phyloP scores from a whole-genome alignment of 495 filamentous ascomycete species.

The Daldinia loculata region DNA sequence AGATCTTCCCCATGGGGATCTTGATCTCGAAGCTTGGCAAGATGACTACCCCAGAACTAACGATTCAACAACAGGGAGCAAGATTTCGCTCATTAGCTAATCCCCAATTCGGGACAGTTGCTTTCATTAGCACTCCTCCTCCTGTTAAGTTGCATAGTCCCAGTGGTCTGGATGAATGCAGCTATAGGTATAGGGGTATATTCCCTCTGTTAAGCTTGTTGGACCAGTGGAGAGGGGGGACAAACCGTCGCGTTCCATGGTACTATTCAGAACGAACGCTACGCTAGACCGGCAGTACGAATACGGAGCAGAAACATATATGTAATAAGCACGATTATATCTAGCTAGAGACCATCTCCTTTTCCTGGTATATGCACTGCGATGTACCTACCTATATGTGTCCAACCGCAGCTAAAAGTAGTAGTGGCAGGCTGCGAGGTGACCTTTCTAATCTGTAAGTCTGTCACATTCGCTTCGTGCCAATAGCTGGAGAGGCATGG shows the following conservation, averaged over 20 bases:
- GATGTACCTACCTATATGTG: slow-evolving; percentile 12
- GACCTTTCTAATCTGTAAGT: slow-evolving; percentile 21
- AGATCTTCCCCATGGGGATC: slow-evolving; percentile 31
- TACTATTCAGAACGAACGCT: neutral
- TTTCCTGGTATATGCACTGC: slow-evolving; percentile 12
- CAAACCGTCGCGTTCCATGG: slow-evolving; percentile 6
- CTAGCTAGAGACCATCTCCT: neutral
- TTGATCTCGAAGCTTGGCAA: slow-evolving; percentile 35
- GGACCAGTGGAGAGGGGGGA: neutral
- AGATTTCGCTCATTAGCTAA: slow-evolving; percentile 10
- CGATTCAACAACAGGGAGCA: slow-evolving; percentile 1
- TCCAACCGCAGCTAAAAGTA: slow-evolving; percentile 13
- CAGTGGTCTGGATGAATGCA: slow-evolving; percentile 28
- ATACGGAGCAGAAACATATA: neutral
- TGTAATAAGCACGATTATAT: neutral
- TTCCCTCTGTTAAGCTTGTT: neutral
- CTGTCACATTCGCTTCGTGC: slow-evolving; percentile 30
- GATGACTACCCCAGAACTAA: slow-evolving; percentile 18
- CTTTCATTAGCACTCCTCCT: slow-evolving; percentile 2
- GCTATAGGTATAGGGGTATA: slow-evolving; percentile 3
- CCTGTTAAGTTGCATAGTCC: slow-evolving; percentile 20
- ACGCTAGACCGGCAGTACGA: neutral
- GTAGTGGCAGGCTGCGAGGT: slow-evolving; percentile 26
- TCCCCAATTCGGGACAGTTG: slow-evolving; percentile 9
- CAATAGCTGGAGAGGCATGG: slow-evolving; percentile 20